Percentiles rank a stretch among this genome's conserved stretches.
phyloP scores from a whole-genome alignment of 1,139 yeast genomes.

The Protomyces pachydermus region DNA sequence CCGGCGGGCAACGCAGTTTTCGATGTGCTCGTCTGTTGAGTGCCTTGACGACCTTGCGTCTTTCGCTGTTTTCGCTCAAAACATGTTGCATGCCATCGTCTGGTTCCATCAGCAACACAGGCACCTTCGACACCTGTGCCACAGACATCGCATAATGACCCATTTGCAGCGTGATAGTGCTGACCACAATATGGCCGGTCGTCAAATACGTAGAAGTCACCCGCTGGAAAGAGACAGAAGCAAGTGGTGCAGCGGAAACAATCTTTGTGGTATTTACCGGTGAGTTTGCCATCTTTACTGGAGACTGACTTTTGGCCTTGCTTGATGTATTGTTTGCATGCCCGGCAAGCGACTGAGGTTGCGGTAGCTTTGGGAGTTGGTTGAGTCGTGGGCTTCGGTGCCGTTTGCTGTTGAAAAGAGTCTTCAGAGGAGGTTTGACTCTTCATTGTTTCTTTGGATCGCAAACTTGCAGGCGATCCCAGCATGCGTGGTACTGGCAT shows the following conservation, averaged over 20 bases:
- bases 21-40: not conserved
- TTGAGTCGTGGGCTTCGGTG: not conserved
- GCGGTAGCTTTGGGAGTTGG: not conserved
- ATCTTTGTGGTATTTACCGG: constrained; percentile 69
- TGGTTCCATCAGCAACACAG: constrained; percentile 56
- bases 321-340: constrained; percentile 50
- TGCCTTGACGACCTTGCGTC: not conserved
- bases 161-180: constrained; percentile 75
- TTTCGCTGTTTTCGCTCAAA: not conserved
- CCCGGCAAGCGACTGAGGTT: constrained; percentile 38
- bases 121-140: constrained; percentile 78
- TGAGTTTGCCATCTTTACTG: constrained; percentile 71
- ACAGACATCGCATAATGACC: constrained; percentile 69
- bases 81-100: not conserved
- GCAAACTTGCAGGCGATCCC: constrained; percentile 14
- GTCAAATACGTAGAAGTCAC: constrained; percentile 70
- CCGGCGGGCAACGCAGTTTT: not conserved
- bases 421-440: not conserved
- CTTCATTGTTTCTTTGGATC: constrained; percentile 4
- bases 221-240: constrained; percentile 42
- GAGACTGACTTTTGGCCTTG: constrained; percentile 53
- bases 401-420: not conserved
- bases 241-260: constrained; percentile 63
- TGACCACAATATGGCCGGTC: constrained; percentile 72
- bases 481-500: not conserved